phyloP scores from a whole-genome alignment of 2,329 filamentous ascomycete species.

The Fusarium aywerte region DNA sequence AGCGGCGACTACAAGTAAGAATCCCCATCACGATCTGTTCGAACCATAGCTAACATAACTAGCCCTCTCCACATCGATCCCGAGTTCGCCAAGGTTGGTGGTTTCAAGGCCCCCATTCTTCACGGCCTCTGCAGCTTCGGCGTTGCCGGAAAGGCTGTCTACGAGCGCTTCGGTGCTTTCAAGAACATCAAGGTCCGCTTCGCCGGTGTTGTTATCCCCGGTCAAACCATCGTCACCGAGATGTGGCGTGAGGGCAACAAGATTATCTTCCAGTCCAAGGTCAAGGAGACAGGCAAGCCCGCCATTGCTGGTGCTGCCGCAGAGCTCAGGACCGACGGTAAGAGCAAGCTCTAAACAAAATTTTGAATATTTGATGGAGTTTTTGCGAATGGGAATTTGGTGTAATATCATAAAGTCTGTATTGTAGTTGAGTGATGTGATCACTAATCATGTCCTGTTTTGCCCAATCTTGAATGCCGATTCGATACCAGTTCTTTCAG shows the following conservation, averaged over 20 bases:
- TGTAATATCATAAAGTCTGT: slow-evolving; percentile 44
- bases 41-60: neutral
- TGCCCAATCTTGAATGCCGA: slow-evolving; percentile 31
- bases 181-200: slow-evolving; percentile 95
- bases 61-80: slow-evolving; percentile 94
- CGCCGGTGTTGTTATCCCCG: slow-evolving; percentile 84
- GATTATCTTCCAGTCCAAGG: slow-evolving; percentile 86
- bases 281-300: slow-evolving; percentile 92
- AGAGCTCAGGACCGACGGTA: slow-evolving; percentile 67
- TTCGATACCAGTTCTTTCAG: slow-evolving; percentile 17
- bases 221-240: slow-evolving; percentile 90
- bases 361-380: slow-evolving; percentile 17
- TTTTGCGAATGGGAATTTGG: slow-evolving; percentile 27
- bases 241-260: slow-evolving; percentile 90
- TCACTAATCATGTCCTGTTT: slow-evolving; percentile 31
- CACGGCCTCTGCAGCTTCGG: slow-evolving; percentile 98
- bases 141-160: slow-evolving; percentile 88
- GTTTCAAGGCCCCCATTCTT: slow-evolving; percentile 93
- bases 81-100: slow-evolving; percentile 91
- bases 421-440: slow-evolving; percentile 42
- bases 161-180: slow-evolving; percentile 82
- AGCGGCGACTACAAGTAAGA: slow-evolving; percentile 88
- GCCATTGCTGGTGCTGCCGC: slow-evolving; percentile 84
- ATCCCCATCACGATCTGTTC: neutral
- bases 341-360: slow-evolving; percentile 49